Percentiles rank a stretch among this genome's conserved stretches.
Conservation (phyloP, 2,329 filamentous ascomycete species). For the Dactylellina cionopaga region DNA sequence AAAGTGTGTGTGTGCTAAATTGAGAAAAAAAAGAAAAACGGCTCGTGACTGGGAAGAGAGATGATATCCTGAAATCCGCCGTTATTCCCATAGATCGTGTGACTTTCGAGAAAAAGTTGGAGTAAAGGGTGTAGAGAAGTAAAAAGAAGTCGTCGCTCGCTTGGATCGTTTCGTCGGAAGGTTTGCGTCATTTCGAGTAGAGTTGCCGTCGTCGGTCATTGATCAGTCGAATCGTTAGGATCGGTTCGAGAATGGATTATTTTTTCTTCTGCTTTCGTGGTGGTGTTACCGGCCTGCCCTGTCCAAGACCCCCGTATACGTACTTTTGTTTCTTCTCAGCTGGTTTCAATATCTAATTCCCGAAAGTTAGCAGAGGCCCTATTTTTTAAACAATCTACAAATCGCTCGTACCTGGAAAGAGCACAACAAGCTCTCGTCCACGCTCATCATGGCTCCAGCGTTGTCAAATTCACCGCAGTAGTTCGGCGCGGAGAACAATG, state of each 20-base stretch:
- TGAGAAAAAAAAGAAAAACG: constrained; percentile 11
- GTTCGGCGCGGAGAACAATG: constrained; percentile 96
- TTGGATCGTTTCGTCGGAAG: constrained; percentile 22
- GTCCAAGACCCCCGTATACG: constrained; percentile 78
- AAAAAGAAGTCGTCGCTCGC: constrained; percentile 49
- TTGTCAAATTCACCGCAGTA: constrained; percentile 99
- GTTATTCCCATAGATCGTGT: constrained; percentile 48
- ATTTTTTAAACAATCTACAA: not conserved
- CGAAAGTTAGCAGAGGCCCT: constrained; percentile 24
- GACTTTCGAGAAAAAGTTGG: constrained; percentile 30
- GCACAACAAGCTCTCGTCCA: constrained; percentile 97
- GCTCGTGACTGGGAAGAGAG: constrained; percentile 25
- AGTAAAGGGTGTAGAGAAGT: constrained; percentile 45
- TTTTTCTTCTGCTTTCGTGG: constrained; percentile 77
- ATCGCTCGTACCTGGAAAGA: constrained; percentile 85
- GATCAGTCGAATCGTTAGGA: constrained; percentile 60
- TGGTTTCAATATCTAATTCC: constrained; percentile 88
- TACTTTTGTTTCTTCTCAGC: constrained; percentile 99
- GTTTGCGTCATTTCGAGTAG: constrained; percentile 16
- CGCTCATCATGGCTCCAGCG: constrained; percentile 99
- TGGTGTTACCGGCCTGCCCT: constrained; percentile 75
- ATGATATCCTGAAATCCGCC: constrained; percentile 42
- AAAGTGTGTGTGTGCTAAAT: constrained; percentile 35
- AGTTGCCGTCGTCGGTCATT: constrained; percentile 70
- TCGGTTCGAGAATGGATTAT: constrained; percentile 61